Evolutionary conservation across 306 rosid species (phyloP).

Genomic region (Cicer pinnatifidum): DNA sequence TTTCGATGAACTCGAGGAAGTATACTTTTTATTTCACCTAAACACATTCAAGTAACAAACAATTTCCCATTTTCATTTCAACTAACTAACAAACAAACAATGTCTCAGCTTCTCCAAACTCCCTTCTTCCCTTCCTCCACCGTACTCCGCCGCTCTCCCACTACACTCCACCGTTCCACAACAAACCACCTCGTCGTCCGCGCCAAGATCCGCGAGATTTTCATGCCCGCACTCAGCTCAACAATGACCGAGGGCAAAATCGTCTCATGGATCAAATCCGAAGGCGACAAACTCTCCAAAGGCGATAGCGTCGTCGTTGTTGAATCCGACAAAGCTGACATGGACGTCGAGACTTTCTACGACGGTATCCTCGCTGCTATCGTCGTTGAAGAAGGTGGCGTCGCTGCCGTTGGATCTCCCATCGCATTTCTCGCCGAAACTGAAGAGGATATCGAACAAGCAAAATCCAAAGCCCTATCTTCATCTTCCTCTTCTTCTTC

Average conservation of each 20-base stretch:
- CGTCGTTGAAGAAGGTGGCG: constrained; percentile 88
- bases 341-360: constrained; percentile 98
- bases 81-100: constrained; percentile 44
- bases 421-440: constrained; percentile 89
- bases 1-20: constrained; percentile 75
- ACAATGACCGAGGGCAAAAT: constrained; percentile 98
- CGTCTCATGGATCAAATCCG: constrained; percentile 93
- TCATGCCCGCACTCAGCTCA: constrained; percentile 98
- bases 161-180: not conserved
- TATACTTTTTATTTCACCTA: not conserved
- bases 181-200: constrained; percentile 31
- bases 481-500: constrained; percentile 47
- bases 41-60: not conserved
- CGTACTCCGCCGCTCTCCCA: constrained; percentile 35
- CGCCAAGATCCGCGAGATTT: constrained; percentile 95
- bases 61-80: not conserved
- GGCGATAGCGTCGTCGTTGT: constrained; percentile 99
- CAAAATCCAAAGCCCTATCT: constrained; percentile 67
- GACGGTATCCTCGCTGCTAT: constrained; percentile 94
- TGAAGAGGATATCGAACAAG: constrained; percentile 76
- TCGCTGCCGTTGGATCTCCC: constrained; percentile 87
- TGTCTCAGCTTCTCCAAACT: constrained; percentile 85
- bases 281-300: constrained; percentile 89
- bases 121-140: constrained; percentile 53
- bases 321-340: constrained; percentile 97